These are phyloP conservation scores for Melastoma candidum DNA, from an alignment of 441 rosid genomes.

Conservation along the genomic window DNA sequence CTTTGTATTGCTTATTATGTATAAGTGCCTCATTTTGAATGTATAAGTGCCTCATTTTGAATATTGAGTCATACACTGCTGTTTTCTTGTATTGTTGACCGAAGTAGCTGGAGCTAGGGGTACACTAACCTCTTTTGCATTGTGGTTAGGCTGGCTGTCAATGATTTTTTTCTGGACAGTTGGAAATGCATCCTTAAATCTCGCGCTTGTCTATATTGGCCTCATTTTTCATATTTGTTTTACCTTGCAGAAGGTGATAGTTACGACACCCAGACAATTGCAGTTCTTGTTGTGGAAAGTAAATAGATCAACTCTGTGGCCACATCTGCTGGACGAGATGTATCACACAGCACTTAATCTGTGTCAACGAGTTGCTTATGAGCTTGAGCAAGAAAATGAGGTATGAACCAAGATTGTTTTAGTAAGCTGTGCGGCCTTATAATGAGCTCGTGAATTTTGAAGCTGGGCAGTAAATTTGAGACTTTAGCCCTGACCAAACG, in stretches of 20 bases:
- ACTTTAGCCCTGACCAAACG: background rate
- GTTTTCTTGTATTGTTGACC: too few species aligned
- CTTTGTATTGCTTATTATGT: too few species aligned
- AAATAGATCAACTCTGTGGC: slow-evolving; percentile 36
- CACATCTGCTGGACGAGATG: slow-evolving; percentile 64
- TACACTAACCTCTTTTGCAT: too few species aligned
- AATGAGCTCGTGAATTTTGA: background rate
- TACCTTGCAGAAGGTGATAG: slow-evolving; percentile 45
- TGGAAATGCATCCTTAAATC: too few species aligned
- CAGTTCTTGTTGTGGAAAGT: slow-evolving; percentile 72
- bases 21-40: too few species aligned
- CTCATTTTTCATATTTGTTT: slow-evolving; percentile 6
- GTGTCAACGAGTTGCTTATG: slow-evolving; percentile 51
- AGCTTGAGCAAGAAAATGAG: slow-evolving; percentile 60
- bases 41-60: too few species aligned
- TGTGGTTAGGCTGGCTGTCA: too few species aligned
- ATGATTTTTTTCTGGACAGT: too few species aligned
- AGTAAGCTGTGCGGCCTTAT: background rate
- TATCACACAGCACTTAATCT: slow-evolving; percentile 72
- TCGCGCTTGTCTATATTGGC: background rate
- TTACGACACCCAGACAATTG: slow-evolving; percentile 24
- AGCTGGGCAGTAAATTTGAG: background rate
- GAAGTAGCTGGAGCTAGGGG: too few species aligned
- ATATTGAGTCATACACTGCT: too few species aligned
- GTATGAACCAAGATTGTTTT: slow-evolving; percentile 17